Evolutionary conservation across 257 asterid genomes (phyloP), one percentile per base, ranked within the genome.

Genomic region (Solanum piurae): DNA sequence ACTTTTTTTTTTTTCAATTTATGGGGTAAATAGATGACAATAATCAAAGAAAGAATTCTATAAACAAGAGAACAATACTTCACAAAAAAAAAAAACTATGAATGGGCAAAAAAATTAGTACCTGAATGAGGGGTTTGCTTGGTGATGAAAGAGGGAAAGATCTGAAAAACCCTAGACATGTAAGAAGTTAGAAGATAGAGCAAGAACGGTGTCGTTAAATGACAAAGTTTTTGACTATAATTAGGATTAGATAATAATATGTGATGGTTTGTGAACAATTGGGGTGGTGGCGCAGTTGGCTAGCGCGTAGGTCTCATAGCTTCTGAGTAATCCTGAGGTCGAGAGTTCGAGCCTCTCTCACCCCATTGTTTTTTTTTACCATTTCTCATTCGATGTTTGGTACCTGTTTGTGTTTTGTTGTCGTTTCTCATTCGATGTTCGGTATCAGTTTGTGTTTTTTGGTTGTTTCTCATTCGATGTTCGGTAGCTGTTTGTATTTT

Each of bases 281-380:
- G 85, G 98, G 98, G 98, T 94, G 98, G 98, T 95, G 98, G 98
- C 98, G 98, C 98, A 95, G 98, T 96, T 94, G 98, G 98, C 95
- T 96, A 95, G 98, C 98, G 98, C 98, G 98, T 95, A 96, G 98
- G 98, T 95, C 98, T 96, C 98, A 94, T 95, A 94, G 96, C 96
- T 92, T 84, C 92, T 87, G 95, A 94, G 98, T 91, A 0, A 94
- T 94, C 98, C 98, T 94, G 98, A 93, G 97, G 96, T 95, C 96
- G 95, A 95, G 96, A 95, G 98, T 95, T 95, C 95, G 96, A 94
- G 96, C 95, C 98, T 95, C 95, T 95, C 97, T 94, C 96, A 93
- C 96, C 94, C 98, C 96, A 94, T 6, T 3, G 3, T 52, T 9
- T 52, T 52, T 52, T 52, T 52, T 18, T 0, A 2, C 10, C n/a